Base-by-base conservation (phyloP, 2,329 filamentous ascomycete species). In the Stachybotrys echinatus region DNA sequence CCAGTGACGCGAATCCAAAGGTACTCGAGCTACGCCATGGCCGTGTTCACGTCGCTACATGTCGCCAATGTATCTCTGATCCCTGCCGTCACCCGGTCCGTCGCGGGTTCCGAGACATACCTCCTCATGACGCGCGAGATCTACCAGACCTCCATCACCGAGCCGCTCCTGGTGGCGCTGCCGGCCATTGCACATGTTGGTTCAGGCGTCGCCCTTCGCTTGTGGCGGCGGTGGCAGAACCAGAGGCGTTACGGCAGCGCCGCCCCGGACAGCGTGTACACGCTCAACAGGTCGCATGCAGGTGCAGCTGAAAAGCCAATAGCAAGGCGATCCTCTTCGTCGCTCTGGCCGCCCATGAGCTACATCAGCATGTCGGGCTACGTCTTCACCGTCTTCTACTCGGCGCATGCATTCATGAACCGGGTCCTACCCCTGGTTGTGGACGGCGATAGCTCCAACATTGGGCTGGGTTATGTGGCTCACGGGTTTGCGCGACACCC, bases 121-220 rank as follows among this genome's bases (percentile, higher is more conserved):
- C 84, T 97, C 45, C 85, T 97, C 55, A 88, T 96, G 67, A 92
- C 91, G 23, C 84, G 92, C 53, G 92, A 95, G 45, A 84, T 94
- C 67, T 97, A 97, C 74, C 92, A 96, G 68, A 92, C 89, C 1
- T 79, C 86, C 2, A 73, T 89, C 17, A 77, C 87, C 47, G 92
- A 96, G 64, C 89, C 90, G 4, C 72, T 95, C 19, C 77, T 97
- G 53, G 81, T 97, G 52, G 83, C 79, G 42, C 67, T 90, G 2
- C 91, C 92, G 2, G 74, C 95, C 20, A 66, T 84, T 51, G 80
- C 85, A 3, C 92, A 97, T 66, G 75, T 96, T 42, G 75, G 80
- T 14, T 87, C 89, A 0, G 92, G 92, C 34, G 64, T 96, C 6
- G 83, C 82, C 0, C 73, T 96, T 42, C 87, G 94, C 14, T 74